These are phyloP conservation scores for Aspergillus neotritici DNA, from an alignment of 2,329 filamentous ascomycete genomes.

Conservation along the genomic window DNA sequence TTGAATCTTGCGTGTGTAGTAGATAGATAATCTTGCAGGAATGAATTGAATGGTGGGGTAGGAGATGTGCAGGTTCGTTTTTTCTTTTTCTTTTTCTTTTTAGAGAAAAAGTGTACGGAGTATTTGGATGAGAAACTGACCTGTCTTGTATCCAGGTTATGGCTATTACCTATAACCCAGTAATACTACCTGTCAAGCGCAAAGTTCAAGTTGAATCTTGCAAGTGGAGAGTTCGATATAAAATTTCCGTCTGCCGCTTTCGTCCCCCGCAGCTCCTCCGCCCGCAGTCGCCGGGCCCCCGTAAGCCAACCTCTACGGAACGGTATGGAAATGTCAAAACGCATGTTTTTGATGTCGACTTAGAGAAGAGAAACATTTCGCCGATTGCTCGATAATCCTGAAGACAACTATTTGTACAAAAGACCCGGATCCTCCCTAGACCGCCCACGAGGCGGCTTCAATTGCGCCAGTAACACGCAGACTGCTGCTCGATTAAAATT, in stretches of 20 bases:
- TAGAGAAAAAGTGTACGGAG: too few species aligned
- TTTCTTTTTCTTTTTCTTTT: background rate
- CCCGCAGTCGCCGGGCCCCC: too few species aligned
- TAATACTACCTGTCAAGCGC: too few species aligned
- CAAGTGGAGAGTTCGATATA: slow-evolving; percentile 14
- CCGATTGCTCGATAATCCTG: slow-evolving; percentile 24
- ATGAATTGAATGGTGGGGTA: too few species aligned
- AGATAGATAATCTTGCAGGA: background rate
- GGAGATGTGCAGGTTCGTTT: background rate
- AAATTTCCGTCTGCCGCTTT: slow-evolving; percentile 29
- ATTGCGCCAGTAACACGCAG: slow-evolving; percentile 13
- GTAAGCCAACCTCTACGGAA: too few species aligned
- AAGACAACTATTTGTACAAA: slow-evolving; percentile 36
- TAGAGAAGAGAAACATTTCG: slow-evolving; percentile 33
- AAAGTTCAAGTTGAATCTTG: background rate
- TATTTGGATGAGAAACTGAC: too few species aligned
- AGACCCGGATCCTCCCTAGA: slow-evolving; percentile 14
- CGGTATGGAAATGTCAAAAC: slow-evolving; percentile 6
- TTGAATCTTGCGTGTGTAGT: background rate
- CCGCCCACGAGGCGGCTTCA: slow-evolving; percentile 17
- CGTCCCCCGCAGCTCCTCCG: slow-evolving; percentile 18
- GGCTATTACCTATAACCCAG: too few species aligned
- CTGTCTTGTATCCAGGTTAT: too few species aligned
- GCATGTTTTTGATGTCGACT: slow-evolving; percentile 6
- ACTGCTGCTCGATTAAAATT: slow-evolving; percentile 5